Percentiles rank a stretch among this genome's conserved stretches.
Conservation (phyloP, 2,329 filamentous ascomycete genomes). For the Aureobasidium sp. region DNA sequence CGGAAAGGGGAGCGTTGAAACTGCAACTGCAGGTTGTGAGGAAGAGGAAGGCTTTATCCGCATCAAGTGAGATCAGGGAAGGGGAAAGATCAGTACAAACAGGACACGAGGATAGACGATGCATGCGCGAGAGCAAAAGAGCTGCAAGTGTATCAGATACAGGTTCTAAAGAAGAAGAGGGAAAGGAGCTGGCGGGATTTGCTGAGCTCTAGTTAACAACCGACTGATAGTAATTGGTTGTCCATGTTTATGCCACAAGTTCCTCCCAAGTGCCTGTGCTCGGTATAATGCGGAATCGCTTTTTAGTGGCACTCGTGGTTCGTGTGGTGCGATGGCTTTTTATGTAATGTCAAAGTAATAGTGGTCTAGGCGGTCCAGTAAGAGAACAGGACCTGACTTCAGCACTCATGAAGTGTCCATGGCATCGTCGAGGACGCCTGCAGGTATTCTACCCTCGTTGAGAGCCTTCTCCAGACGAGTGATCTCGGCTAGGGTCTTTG, state of each 20-base stretch:
- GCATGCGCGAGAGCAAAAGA: not conserved
- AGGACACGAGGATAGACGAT: not conserved
- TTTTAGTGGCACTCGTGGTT: not conserved
- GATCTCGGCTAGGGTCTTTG: conserved; percentile 85
- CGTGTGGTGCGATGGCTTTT: not conserved
- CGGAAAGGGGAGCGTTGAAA: not conserved
- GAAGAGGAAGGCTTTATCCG: not conserved
- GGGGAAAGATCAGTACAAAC: not conserved
- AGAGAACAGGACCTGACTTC: not conserved
- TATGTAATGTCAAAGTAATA: not conserved
- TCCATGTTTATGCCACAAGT: not conserved
- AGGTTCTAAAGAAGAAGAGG: not conserved
- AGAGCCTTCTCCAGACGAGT: conserved; percentile 83
- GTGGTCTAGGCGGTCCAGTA: not conserved
- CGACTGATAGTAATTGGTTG: not conserved
- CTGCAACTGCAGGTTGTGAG: not conserved
- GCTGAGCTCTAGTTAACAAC: not conserved
- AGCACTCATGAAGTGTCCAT: conserved; percentile 27
- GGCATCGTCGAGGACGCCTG: conserved; percentile 21
- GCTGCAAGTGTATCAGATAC: not conserved
- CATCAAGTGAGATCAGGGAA: not conserved
- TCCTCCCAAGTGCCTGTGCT: not conserved
- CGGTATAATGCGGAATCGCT: not conserved
- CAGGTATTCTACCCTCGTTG: conserved; percentile 76
- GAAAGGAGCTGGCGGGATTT: not conserved